phyloP scores from a whole-genome alignment of 176 grass and related monocot genomes.

The Otatea glauca region DNA sequence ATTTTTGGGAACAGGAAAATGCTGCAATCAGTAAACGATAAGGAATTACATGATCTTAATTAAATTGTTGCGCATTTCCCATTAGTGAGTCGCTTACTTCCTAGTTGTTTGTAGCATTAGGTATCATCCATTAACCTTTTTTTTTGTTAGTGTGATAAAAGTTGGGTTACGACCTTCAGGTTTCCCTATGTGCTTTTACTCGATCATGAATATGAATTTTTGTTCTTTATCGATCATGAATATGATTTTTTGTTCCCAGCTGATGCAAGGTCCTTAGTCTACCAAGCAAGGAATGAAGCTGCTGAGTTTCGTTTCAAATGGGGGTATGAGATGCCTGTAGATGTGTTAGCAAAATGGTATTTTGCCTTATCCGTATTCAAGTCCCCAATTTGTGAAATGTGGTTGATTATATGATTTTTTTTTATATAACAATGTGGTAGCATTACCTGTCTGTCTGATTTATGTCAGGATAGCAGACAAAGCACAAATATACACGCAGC shows the following conservation, averaged over 20 bases:
- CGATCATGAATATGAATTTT: neutral
- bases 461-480: slow-evolving; percentile 92
- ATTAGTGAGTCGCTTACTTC: neutral
- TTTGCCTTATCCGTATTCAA: slow-evolving; percentile 11
- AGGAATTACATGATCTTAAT: neutral
- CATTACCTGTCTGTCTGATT: slow-evolving; percentile 41
- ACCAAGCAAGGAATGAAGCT: slow-evolving; percentile 98
- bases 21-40: neutral
- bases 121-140: neutral
- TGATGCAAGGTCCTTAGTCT: slow-evolving; percentile 96
- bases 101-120: slow-evolving; percentile 12
- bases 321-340: slow-evolving; percentile 98
- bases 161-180: neutral
- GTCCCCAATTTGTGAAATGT: neutral
- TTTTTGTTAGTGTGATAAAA: neutral
- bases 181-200: neutral
- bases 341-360: slow-evolving; percentile 95
- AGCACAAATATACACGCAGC: slow-evolving; percentile 97
- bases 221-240: slow-evolving; percentile 21
- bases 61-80: neutral
- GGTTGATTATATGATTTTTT: neutral
- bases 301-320: slow-evolving; percentile 99
- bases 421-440: neutral
- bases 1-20: neutral
- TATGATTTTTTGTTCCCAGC: slow-evolving; percentile 49